Conservation (phyloP, 2,329 filamentous ascomycete species). For the Cladophialophora bantiana region DNA sequence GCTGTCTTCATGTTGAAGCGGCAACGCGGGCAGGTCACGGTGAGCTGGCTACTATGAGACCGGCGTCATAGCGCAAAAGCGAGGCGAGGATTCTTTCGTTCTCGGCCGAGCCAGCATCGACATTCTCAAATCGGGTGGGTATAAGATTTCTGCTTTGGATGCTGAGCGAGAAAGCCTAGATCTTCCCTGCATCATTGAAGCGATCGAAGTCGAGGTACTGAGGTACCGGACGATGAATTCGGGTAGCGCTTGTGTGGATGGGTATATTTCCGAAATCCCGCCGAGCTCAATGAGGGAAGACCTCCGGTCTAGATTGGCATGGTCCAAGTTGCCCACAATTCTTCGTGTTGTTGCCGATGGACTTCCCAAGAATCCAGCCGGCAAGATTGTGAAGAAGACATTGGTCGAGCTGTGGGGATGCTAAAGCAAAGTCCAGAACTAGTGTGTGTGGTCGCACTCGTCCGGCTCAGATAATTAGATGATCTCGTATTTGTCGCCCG, state of each 20-base stretch:
- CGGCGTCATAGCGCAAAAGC: constrained; percentile 44
- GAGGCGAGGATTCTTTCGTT: constrained; percentile 51
- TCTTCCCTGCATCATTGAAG: constrained; percentile 56
- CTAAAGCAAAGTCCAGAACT: too few species aligned
- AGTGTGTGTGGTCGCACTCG: too few species aligned
- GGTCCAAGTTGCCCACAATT: constrained; percentile 58
- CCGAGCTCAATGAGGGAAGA: constrained; percentile 52
- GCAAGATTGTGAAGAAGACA: constrained; percentile 58
- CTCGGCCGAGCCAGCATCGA: constrained; percentile 56
- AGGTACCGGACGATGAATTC: constrained; percentile 58
- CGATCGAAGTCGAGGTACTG: constrained; percentile 56
- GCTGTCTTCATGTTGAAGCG: too few species aligned
- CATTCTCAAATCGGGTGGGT: constrained; percentile 60
- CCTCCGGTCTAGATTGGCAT: constrained; percentile 51
- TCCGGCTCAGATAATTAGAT: too few species aligned
- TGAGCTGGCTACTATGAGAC: constrained; percentile 53
- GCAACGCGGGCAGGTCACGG: too few species aligned
- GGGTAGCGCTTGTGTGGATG: constrained; percentile 51
- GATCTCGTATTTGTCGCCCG: too few species aligned
- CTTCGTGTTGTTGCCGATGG: constrained; percentile 53
- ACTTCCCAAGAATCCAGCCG: constrained; percentile 56
- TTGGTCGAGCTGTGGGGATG: too few species aligned
- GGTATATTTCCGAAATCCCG: background rate
- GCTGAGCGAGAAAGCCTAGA: constrained; percentile 57
- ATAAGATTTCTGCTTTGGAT: constrained; percentile 58